phyloP scores from a whole-genome alignment of 805 yeast genomes.

The Monosporozyma yasuniensis region DNA sequence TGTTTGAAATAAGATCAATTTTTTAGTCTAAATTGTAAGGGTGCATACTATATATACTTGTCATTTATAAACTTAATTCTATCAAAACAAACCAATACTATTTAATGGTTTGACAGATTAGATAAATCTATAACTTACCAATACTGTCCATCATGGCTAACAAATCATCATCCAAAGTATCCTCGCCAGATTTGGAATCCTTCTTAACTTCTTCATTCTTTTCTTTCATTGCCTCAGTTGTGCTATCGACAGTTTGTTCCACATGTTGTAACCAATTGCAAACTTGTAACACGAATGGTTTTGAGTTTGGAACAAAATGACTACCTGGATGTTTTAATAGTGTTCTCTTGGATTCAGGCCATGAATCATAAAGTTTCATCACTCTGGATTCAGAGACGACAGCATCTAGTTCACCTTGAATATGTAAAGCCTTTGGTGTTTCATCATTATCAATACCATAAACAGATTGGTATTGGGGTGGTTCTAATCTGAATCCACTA shows the following conservation, averaged over 20 bases:
- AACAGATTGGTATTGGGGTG: constrained; percentile 14
- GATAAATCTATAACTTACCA: constrained; percentile 29
- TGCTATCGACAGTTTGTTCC: constrained; percentile 3
- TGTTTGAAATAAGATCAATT: too few relatives aligned
- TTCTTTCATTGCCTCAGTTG: not conserved
- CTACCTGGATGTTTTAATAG: constrained; percentile 85
- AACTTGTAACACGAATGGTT: constrained; percentile 32
- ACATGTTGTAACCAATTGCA: constrained; percentile 27
- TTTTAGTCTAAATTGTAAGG: too few relatives aligned
- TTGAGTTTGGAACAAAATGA: constrained; percentile 89
- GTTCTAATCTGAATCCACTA: constrained; percentile 46
- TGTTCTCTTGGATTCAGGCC: constrained; percentile 35
- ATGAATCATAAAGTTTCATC: constrained; percentile 44
- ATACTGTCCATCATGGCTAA: constrained; percentile 34
- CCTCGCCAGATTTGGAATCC: constrained; percentile 1
- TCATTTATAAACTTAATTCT: not conserved
- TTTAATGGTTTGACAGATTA: too few relatives aligned
- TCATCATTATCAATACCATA: constrained; percentile 16
- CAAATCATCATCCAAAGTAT: constrained; percentile 29
- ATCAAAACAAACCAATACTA: not conserved
- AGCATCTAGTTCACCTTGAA: constrained; percentile 81
- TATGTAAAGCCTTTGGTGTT: constrained; percentile 47
- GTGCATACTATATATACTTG: too few relatives aligned
- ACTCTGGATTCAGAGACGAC: constrained; percentile 71
- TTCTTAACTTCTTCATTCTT: not conserved